phyloP scores from a whole-genome alignment of 2,329 filamentous ascomycete species.

The Fusarium vanettenii region DNA sequence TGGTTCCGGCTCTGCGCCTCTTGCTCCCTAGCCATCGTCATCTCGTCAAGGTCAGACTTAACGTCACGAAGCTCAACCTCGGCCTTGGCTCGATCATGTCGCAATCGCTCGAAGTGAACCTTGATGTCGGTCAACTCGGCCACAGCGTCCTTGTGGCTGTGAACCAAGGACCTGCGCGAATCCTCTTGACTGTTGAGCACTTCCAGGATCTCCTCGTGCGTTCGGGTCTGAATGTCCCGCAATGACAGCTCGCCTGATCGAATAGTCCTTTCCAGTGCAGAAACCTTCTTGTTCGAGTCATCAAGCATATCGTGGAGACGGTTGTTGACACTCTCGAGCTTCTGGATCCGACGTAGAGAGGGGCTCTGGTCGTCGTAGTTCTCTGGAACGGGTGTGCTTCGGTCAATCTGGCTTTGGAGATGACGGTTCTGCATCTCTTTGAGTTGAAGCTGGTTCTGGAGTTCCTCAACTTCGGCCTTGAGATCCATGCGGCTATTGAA shows the following conservation, averaged over 20 bases:
- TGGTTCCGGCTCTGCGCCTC: slow-evolving; percentile 89
- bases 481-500: slow-evolving; percentile 92
- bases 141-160: slow-evolving; percentile 86
- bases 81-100: slow-evolving; percentile 80
- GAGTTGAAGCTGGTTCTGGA: slow-evolving; percentile 94
- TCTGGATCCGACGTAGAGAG: slow-evolving; percentile 83
- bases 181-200: slow-evolving; percentile 94
- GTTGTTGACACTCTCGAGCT: slow-evolving; percentile 92
- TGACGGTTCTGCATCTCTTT: slow-evolving; percentile 96
- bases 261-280: slow-evolving; percentile 86
- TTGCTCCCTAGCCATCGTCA: slow-evolving; percentile 82
- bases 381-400: slow-evolving; percentile 71
- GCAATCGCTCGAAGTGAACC: slow-evolving; percentile 85
- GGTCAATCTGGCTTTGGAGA: slow-evolving; percentile 86
- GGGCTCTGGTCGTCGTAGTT: slow-evolving; percentile 82
- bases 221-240: slow-evolving; percentile 91
- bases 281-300: slow-evolving; percentile 92
- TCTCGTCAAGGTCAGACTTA: slow-evolving; percentile 84
- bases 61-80: slow-evolving; percentile 91
- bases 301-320: slow-evolving; percentile 94
- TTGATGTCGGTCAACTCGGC: slow-evolving; percentile 89
- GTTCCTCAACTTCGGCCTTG: slow-evolving; percentile 88
- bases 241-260: slow-evolving; percentile 88
- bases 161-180: slow-evolving; percentile 82
- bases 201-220: slow-evolving; percentile 93